These are phyloP conservation scores for Hirschfeldia incana DNA, from an alignment of 345 rosid species.

Conservation along the genomic window DNA sequence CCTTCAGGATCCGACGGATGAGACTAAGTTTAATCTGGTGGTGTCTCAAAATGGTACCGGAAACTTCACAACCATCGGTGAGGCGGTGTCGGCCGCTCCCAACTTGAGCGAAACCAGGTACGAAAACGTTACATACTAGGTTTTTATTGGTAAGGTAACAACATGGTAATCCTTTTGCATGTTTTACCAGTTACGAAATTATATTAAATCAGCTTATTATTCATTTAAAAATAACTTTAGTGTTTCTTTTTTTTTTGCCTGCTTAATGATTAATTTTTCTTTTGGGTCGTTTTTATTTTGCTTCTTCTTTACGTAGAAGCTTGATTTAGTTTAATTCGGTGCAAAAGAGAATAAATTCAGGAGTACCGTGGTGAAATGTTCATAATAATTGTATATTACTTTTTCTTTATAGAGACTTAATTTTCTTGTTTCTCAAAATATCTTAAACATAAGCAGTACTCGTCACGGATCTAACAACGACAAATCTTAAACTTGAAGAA, in stretches of 20 bases:
- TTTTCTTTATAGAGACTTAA: not conserved
- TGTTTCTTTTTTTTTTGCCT: not conserved
- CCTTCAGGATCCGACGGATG: constrained; percentile 45
- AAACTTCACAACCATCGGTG: constrained; percentile 57
- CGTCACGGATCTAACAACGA: not conserved
- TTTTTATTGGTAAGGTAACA: not conserved
- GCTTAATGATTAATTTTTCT: not conserved
- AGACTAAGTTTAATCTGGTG: constrained; percentile 45
- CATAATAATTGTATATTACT: not conserved
- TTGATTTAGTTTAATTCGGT: not conserved
- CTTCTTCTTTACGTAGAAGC: not conserved
- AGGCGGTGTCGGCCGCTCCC: constrained; percentile 74
- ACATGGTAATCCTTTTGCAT: constrained; percentile 2
- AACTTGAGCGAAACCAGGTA: constrained; percentile 70
- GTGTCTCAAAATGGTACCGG: constrained; percentile 82
- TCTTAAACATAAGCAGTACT: not conserved
- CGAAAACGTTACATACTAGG: not conserved
- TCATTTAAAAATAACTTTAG: not conserved
- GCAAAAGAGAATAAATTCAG: not conserved
- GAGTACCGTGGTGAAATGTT: not conserved
- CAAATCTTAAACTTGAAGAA: constrained; percentile 8
- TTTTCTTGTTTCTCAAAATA: constrained; percentile 5
- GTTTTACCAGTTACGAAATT: not conserved
- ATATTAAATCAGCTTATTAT: not conserved
- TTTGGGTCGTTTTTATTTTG: not conserved